These are phyloP conservation scores for Penicillium sp. DNA, from an alignment of 2,329 filamentous ascomycete species.

Conservation along the genomic window DNA sequence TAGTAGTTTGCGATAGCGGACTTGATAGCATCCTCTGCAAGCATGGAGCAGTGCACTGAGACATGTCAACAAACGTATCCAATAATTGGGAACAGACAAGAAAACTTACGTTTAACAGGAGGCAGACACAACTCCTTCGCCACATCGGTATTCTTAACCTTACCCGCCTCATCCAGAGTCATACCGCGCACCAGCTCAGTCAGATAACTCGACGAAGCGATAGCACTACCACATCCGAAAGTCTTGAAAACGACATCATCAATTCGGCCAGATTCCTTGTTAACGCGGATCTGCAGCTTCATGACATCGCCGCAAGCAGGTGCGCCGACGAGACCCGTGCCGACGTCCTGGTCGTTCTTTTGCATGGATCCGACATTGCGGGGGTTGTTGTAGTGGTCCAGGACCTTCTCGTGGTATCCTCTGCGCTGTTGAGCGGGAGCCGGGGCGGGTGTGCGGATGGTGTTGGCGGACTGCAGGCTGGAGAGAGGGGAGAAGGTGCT, in stretches of 20 bases:
- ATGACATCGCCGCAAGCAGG: conserved; percentile 90
- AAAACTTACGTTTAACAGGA: conserved; percentile 73
- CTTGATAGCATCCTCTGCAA: conserved; percentile 90
- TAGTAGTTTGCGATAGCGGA: conserved; percentile 88
- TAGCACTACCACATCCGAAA: conserved; percentile 90
- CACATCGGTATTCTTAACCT: conserved; percentile 96
- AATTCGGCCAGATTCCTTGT: conserved; percentile 82
- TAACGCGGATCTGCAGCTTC: conserved; percentile 90
- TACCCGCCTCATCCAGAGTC: conserved; percentile 88
- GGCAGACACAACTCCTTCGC: conserved; percentile 93
- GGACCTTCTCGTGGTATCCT: conserved; percentile 65
- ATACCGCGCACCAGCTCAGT: conserved; percentile 94
- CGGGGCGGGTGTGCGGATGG: conserved; percentile 34
- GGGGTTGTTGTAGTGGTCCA: conserved; percentile 79
- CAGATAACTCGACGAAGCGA: conserved; percentile 89
- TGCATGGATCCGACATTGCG: conserved; percentile 75
- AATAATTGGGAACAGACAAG: neutral
- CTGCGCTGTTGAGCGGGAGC: conserved; percentile 39
- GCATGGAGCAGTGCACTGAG: conserved; percentile 82
- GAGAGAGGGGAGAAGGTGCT: conserved; percentile 47
- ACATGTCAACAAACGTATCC: conserved; percentile 8
- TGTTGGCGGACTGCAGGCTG: conserved; percentile 41
- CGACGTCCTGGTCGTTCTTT: conserved; percentile 77
- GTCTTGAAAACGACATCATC: conserved; percentile 98
- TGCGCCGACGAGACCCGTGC: conserved; percentile 86